Conservation (phyloP, 2,329 filamentous ascomycete species). For the Pyrenophora tritici-repentis region DNA sequence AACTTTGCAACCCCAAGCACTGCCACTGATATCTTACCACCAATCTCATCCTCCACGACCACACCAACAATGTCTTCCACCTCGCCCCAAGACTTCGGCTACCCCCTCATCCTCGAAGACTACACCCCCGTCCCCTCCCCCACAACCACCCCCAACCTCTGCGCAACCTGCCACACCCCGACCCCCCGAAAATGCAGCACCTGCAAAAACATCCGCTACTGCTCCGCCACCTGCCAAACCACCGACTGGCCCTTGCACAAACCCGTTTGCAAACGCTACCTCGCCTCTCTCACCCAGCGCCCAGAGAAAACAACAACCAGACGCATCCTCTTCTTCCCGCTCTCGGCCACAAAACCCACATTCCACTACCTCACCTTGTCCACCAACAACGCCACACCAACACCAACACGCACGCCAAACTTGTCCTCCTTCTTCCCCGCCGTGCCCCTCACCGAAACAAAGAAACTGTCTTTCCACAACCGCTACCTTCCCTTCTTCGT, state of each 20-base stretch:
- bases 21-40: not conserved
- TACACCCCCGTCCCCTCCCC: not conserved
- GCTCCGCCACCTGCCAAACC: slow-evolving; percentile 13
- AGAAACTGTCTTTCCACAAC: slow-evolving; percentile 18
- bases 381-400: not conserved
- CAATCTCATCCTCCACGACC: not conserved
- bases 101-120: slow-evolving; percentile 15
- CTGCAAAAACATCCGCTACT: slow-evolving; percentile 20
- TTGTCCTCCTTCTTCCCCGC: slow-evolving; percentile 6
- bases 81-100: slow-evolving; percentile 14
- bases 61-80: not conserved
- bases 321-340: slow-evolving; percentile 10
- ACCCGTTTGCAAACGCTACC: slow-evolving; percentile 10
- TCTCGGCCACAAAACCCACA: not conserved
- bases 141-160: slow-evolving; percentile 2
- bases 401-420: not conserved
- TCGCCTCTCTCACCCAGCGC: not conserved
- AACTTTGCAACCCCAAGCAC: no score
- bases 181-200: slow-evolving; percentile 6
- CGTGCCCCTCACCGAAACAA: slow-evolving; percentile 1
- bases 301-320: not conserved
- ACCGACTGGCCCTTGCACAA: slow-evolving; percentile 16
- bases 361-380: slow-evolving; percentile 10
- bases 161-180: slow-evolving; percentile 10
- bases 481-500: slow-evolving; percentile 12